Percentiles rank a stretch among this genome's conserved stretches.
phyloP scores from a whole-genome alignment of 352 stramenopile species.

The Pythium brassicae region DNA sequence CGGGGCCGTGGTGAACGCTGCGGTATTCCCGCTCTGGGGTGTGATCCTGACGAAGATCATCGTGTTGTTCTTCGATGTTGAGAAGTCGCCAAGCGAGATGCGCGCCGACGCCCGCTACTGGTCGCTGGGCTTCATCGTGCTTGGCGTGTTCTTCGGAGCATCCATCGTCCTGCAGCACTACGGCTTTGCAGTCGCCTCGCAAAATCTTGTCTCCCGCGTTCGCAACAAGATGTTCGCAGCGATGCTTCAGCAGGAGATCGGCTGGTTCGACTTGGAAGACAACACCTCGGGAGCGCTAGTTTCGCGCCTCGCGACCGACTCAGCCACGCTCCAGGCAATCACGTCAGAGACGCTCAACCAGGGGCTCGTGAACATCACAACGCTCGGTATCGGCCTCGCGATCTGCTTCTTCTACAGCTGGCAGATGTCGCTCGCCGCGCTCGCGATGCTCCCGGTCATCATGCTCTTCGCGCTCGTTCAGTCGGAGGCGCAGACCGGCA shows the following conservation, averaged over 20 bases:
- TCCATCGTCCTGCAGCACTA: slow-evolving; percentile 49
- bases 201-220: slow-evolving; percentile 45
- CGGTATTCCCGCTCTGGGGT: slow-evolving; percentile 44
- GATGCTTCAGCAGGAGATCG: slow-evolving; percentile 74
- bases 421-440: slow-evolving; percentile 48
- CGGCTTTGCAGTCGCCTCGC: slow-evolving; percentile 44
- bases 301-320: slow-evolving; percentile 63
- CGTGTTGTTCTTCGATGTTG: slow-evolving; percentile 40
- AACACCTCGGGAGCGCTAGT: slow-evolving; percentile 66
- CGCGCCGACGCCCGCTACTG: slow-evolving; percentile 26
- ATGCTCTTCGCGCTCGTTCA: slow-evolving; percentile 37
- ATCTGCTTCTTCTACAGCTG: slow-evolving; percentile 57
- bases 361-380: slow-evolving; percentile 43
- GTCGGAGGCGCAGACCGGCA: slow-evolving; percentile 28
- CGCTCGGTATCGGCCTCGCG: slow-evolving; percentile 39
- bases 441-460: slow-evolving; percentile 23
- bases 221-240: slow-evolving; percentile 33
- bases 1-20: slow-evolving; percentile 32
- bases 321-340: slow-evolving; percentile 66
- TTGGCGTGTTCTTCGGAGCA: slow-evolving; percentile 33
- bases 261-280: slow-evolving; percentile 63
- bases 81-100: slow-evolving; percentile 39
- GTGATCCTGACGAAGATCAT: slow-evolving; percentile 52
- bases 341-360: slow-evolving; percentile 68
- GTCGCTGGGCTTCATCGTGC: slow-evolving; percentile 27